These are phyloP conservation scores for Silene noctiflora DNA, from an alignment of 179 eudicot species.

Conservation along the genomic window DNA sequence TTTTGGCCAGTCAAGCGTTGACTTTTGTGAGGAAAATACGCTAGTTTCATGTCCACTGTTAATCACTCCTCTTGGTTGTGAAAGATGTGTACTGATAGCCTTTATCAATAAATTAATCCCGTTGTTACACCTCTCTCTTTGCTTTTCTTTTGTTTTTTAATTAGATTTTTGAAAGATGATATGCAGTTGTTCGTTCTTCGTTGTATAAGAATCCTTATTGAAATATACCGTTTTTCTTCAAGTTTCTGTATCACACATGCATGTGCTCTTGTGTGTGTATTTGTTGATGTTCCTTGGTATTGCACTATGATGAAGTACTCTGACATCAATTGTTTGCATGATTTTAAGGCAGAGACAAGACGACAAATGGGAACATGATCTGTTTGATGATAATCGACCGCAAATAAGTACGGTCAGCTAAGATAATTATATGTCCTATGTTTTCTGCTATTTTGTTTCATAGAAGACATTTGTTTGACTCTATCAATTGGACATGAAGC, in stretches of 20 bases:
- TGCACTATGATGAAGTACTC: not conserved
- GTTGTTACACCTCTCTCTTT: conserved; percentile 1
- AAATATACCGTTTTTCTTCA: not conserved
- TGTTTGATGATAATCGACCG: conserved; percentile 48
- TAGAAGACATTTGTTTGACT: conserved; percentile 30
- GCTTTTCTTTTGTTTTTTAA: not conserved
- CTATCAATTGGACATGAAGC: conserved; percentile 46
- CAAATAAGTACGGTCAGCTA: conserved; percentile 53
- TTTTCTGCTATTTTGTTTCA: conserved; percentile 25
- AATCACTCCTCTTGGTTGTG: not conserved
- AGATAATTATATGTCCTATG: conserved; percentile 20
- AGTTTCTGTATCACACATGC: not conserved
- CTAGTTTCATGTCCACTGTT: not conserved
- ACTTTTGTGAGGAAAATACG: not conserved
- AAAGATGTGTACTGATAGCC: not conserved
- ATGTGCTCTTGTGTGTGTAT: not conserved
- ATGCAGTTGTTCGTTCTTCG: not conserved
- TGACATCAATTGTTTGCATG: conserved; percentile 17
- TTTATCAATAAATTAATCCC: not conserved
- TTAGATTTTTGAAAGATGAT: not conserved
- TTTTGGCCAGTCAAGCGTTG: not conserved
- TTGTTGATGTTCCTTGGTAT: not conserved
- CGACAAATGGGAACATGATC: conserved; percentile 96
- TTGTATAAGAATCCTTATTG: not conserved
- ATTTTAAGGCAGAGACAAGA: conserved; percentile 74